Base-by-base conservation (phyloP, 441 rosid species). In the Pelargonium citronellum region DNA sequence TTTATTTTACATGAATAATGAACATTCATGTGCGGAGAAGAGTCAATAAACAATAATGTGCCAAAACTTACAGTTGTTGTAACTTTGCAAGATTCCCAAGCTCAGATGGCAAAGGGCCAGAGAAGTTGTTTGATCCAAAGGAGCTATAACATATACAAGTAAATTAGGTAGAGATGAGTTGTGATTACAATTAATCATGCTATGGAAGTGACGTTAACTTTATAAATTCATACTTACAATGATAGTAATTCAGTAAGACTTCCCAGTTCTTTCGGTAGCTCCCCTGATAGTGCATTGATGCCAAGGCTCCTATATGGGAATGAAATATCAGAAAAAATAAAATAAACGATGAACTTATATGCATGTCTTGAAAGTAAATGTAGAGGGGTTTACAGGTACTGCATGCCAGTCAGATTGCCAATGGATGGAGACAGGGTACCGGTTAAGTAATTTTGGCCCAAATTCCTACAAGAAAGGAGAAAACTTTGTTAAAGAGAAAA, bases 41-140 rank as follows among this genome's bases (percentile, higher is more conserved):
- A 7, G n/a, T 46, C n/a, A 19, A 39, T 34, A 49, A 27, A 16
- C 17, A 41, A 60, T 60, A 74, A 10, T 37, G 66, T 22, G 30
- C 15, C 9, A 53, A 57, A 72, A 77, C 86, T 80, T 84, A 87
- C 96, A 89, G 70, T 76, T 87, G 81, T 68, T 79, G 58, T 41
- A 91, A 79, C 66, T 51, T 81, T 7, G 61, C 67, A 46, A 86
- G 83, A 55, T 77, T 81, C 5, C 95, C 95, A 71, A 87, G 84
- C 81, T 79, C 88, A 27, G 85, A 71, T 13, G 91, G 97, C 49
- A 91, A 68, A 65, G 85, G 68, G 70, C 95, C 93, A 5, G 86
- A 74, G 80, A 91, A 91, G 73, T 79, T 87, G 77, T 91, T 91
- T 64, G 85, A 44, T 57, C 79, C 83, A 68, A 91, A 68, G 1